phyloP scores from a whole-genome alignment of 2,329 filamentous ascomycete species.

The Chaetothyriales sp. region DNA sequence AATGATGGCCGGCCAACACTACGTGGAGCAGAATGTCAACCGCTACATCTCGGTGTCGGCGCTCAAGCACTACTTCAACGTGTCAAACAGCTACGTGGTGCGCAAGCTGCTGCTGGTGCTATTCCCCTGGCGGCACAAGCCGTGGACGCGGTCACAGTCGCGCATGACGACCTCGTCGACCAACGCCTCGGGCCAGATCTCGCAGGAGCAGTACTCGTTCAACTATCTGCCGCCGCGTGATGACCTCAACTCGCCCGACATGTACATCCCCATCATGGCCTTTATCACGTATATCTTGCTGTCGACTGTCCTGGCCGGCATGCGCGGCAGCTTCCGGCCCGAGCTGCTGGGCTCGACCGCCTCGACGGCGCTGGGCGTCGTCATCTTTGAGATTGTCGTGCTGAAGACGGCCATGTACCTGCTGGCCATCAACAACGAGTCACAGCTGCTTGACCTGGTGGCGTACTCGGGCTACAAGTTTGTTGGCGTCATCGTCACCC shows the following conservation, averaged over 20 bases:
- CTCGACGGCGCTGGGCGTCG: conserved; percentile 66
- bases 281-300: conserved; percentile 94
- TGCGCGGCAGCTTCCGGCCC: conserved; percentile 84
- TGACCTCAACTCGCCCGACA: conserved; percentile 94
- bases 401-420: conserved; percentile 72
- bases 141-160: conserved; percentile 84
- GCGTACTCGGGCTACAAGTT: conserved; percentile 99
- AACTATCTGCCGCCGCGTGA: conserved; percentile 79
- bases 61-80: conserved; percentile 98
- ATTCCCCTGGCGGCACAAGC: conserved; percentile 94
- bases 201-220: conserved; percentile 36
- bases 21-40: conserved; percentile 84
- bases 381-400: conserved; percentile 75
- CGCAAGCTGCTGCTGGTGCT: conserved; percentile 87
- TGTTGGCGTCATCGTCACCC: conserved; percentile 84
- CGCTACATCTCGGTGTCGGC: conserved; percentile 83
- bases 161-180: conserved; percentile 29
- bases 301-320: conserved; percentile 75
- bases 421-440: conserved; percentile 1
- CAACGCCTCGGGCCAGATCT: conserved; percentile 44
- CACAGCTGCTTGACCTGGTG: conserved; percentile 62
- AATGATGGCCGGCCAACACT: conserved; percentile 81
- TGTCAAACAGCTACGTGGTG: conserved; percentile 91
- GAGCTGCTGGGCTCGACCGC: conserved; percentile 85
- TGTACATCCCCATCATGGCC: conserved; percentile 99